Evolutionary conservation across 2,329 filamentous ascomycete species (phyloP).

Genomic region (Annulohypoxylon truncatum): DNA sequence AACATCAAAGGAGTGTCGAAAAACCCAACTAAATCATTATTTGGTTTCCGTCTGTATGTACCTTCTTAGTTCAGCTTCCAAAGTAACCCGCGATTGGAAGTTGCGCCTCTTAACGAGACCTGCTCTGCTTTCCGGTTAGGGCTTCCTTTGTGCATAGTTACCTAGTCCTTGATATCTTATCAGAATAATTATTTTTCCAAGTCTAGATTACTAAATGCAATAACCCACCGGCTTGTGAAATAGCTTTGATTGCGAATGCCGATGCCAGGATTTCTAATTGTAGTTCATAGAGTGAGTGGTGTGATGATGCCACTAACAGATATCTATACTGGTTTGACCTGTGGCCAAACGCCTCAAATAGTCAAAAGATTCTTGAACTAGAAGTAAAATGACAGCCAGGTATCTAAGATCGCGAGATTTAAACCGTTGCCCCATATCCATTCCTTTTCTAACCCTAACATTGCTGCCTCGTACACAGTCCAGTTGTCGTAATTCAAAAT

Average conservation of each 20-base stretch:
- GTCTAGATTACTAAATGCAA: neutral
- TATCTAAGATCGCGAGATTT: neutral
- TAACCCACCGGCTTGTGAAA: neutral
- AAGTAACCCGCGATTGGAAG: neutral
- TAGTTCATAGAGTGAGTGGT: neutral
- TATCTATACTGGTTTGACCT: neutral
- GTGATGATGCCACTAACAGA: neutral
- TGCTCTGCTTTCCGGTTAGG: neutral
- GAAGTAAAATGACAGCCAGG: neutral
- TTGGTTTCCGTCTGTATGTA: neutral
- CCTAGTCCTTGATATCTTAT: neutral
- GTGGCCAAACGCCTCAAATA: neutral
- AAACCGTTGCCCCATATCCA: neutral
- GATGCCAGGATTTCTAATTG: neutral
- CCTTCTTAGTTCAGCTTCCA: neutral
- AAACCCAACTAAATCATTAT: too few relatives aligned
- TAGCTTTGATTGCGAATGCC: neutral
- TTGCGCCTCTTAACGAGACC: neutral
- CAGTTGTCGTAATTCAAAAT: neutral
- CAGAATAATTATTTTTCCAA: neutral
- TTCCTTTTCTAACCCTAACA: neutral
- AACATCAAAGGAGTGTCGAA: too few relatives aligned
- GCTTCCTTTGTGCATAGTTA: neutral
- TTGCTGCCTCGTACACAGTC: neutral
- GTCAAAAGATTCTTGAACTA: neutral